Conservation (phyloP, 208 protist genomes). For the Endotrypanum monterogeii region DNA sequence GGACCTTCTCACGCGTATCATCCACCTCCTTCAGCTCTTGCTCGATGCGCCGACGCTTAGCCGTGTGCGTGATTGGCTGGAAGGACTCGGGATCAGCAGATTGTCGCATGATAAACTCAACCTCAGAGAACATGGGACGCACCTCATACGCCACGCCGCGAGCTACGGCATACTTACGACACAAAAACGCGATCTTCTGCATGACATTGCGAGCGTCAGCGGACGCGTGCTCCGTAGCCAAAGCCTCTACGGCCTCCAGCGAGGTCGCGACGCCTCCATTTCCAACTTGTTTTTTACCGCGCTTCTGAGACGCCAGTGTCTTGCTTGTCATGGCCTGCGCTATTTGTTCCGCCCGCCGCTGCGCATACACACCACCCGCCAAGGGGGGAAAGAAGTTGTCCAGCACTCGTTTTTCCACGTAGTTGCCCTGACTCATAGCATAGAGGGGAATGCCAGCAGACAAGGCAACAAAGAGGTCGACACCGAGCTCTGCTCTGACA, state of each 20-base stretch:
- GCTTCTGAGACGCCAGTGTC: slow-evolving; percentile 7
- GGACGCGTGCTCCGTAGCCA: slow-evolving; percentile 23
- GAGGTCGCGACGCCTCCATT: slow-evolving; percentile 1
- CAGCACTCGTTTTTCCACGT: slow-evolving; percentile 87
- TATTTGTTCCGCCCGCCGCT: slow-evolving; percentile 45
- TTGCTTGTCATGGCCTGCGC: slow-evolving; percentile 17
- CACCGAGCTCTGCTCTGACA: slow-evolving; percentile 40
- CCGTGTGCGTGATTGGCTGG: slow-evolving; percentile 41
- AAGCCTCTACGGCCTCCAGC: slow-evolving; percentile 24
- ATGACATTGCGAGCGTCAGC: slow-evolving; percentile 40
- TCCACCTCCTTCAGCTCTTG: slow-evolving; percentile 81
- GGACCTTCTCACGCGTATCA: slow-evolving; percentile 57
- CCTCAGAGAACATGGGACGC: slow-evolving; percentile 84
- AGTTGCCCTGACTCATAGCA: slow-evolving; percentile 86
- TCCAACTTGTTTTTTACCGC: slow-evolving; percentile 12
- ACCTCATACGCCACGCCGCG: slow-evolving; percentile 57
- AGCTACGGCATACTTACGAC: slow-evolving; percentile 64
- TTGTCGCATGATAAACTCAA: slow-evolving; percentile 78
- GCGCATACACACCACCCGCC: slow-evolving; percentile 55
- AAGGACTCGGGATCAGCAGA: slow-evolving; percentile 52
- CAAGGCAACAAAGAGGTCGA: slow-evolving; percentile 63
- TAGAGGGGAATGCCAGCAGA: slow-evolving; percentile 70
- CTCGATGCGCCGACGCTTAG: slow-evolving; percentile 67
- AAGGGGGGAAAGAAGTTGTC: slow-evolving; percentile 86
- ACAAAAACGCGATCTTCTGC: slow-evolving; percentile 51